Percentiles rank a stretch among this genome's conserved stretches.
Evolutionary conservation across 176 grass and related monocot species (phyloP).

Genomic region (Eleusine coracana): DNA sequence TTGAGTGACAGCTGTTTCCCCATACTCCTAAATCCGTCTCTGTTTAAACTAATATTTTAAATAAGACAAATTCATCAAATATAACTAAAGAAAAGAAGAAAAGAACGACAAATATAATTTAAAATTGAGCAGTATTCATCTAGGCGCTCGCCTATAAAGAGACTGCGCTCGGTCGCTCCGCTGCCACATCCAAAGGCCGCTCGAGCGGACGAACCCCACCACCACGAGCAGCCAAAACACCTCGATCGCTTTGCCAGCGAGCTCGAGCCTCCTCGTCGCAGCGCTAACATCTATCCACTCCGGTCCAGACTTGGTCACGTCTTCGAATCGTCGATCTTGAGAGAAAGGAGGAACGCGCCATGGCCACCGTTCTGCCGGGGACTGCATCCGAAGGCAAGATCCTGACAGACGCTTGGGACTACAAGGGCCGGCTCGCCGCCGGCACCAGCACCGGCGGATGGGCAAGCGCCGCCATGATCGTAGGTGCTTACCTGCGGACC

Average conservation of each 20-base stretch:
- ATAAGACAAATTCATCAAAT: no score
- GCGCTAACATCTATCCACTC: not conserved
- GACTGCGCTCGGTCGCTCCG: not conserved
- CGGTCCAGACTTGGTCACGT: no score
- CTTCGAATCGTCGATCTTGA: not conserved
- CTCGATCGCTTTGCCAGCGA: not conserved
- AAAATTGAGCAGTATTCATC: slow-evolving; percentile 3
- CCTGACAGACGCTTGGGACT: slow-evolving; percentile 83
- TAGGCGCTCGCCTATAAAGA: slow-evolving; percentile 37
- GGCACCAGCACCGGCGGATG: slow-evolving; percentile 69
- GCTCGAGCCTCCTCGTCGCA: slow-evolving; percentile 25
- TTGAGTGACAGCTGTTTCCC: no score
- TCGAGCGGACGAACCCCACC: not conserved
- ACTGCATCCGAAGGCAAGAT: slow-evolving; percentile 49
- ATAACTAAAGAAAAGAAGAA: no score
- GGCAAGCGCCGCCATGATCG: slow-evolving; percentile 76
- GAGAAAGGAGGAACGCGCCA: not conserved
- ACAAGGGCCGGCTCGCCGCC: slow-evolving; percentile 68
- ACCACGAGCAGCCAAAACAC: not conserved
- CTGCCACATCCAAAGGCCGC: not conserved
- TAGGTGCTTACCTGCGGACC: slow-evolving; percentile 41
- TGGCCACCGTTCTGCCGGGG: slow-evolving; percentile 58
- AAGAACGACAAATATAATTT: no score
- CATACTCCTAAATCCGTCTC: no score
- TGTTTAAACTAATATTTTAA: no score